Conservation (phyloP, 2,329 filamentous ascomycete species). For the Shiraia bambusicola region DNA sequence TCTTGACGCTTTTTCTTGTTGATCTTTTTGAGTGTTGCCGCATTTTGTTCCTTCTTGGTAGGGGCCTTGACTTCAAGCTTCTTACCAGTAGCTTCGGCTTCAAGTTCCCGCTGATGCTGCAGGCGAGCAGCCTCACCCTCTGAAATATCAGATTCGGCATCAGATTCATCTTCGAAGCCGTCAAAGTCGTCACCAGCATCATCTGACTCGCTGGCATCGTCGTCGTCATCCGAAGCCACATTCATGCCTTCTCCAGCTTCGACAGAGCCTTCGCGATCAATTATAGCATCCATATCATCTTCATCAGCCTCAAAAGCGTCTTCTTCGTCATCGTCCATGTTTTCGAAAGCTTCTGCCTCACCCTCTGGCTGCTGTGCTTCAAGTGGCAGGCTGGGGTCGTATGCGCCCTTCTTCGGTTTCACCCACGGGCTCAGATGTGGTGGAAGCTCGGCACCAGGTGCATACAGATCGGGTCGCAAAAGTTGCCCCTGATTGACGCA, state of each 20-base stretch:
- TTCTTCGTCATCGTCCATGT: conserved; percentile 48
- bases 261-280: conserved; percentile 44
- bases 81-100: conserved; percentile 81
- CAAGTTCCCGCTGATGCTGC: conserved; percentile 84
- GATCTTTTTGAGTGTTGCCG: conserved; percentile 66
- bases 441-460: conserved; percentile 83
- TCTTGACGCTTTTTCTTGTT: conserved; percentile 64
- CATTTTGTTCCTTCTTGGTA: conserved; percentile 60
- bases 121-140: conserved; percentile 63
- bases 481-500: conserved; percentile 90
- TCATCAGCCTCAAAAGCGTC: conserved; percentile 44
- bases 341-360: conserved; percentile 73
- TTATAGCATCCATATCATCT: conserved; percentile 32
- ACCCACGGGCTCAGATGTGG: conserved; percentile 97
- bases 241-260: conserved; percentile 56
- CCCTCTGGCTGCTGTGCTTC: conserved; percentile 86
- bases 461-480: conserved; percentile 82
- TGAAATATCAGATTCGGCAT: conserved; percentile 49
- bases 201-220: conserved; percentile 48
- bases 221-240: conserved; percentile 48
- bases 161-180: conserved; percentile 49
- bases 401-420: conserved; percentile 79
- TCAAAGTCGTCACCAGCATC: conserved; percentile 44
- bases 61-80: conserved; percentile 45
- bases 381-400: conserved; percentile 84